Conservation (phyloP, 2,329 filamentous ascomycete species). For the Colletotrichum orchidophilum region DNA sequence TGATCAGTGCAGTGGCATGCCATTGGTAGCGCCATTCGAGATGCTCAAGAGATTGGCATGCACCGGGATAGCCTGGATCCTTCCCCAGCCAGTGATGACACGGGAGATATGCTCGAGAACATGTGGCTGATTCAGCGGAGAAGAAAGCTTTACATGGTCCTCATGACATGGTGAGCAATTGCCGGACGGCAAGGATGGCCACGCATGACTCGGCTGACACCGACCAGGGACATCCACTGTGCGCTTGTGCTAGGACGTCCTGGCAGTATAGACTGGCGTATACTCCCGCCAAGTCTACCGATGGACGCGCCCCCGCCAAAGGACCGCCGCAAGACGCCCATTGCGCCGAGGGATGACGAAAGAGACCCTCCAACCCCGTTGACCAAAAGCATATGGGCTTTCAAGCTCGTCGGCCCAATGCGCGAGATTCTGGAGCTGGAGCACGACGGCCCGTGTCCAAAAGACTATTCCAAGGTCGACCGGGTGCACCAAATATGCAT, state of each 20-base stretch:
- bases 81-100: conserved; percentile 53
- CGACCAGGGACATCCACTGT: conserved; percentile 63
- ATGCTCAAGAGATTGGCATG: conserved; percentile 71
- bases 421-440: conserved; percentile 65
- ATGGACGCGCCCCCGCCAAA: conserved; percentile 62
- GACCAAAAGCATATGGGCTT: conserved; percentile 62
- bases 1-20: conserved; percentile 58
- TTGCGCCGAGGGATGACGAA: conserved; percentile 56
- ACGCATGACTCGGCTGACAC: conserved; percentile 27
- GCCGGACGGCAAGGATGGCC: conserved; percentile 20
- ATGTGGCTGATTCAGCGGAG: conserved; percentile 68
- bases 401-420: conserved; percentile 57
- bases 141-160: conserved; percentile 61
- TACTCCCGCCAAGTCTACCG: conserved; percentile 58
- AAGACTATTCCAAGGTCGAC: conserved; percentile 64
- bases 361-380: conserved; percentile 65
- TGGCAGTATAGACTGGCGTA: conserved; percentile 62
- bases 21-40: conserved; percentile 65
- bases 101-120: conserved; percentile 62
- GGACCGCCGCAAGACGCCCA: conserved; percentile 57
- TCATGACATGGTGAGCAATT: conserved; percentile 50
- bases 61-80: conserved; percentile 64
- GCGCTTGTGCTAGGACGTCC: conserved; percentile 63
- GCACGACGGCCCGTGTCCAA: conserved; percentile 63
- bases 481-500: conserved; percentile 61